phyloP scores from a whole-genome alignment of 345 rosid genomes.

The Dimocarpus longan region DNA sequence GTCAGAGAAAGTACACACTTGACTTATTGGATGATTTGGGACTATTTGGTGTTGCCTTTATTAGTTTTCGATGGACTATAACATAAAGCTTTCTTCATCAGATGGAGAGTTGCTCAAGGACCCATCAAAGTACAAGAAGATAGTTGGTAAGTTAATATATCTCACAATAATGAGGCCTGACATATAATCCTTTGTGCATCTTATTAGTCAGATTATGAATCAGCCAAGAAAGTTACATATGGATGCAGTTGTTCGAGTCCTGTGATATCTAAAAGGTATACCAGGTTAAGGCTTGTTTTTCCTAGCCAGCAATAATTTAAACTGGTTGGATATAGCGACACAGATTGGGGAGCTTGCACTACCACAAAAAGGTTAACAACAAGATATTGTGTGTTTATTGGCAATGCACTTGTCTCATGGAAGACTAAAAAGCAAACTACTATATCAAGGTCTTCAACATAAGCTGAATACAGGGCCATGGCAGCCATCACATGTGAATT shows the following conservation, averaged over 20 bases:
- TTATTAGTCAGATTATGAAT: background rate
- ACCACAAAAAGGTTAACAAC: background rate
- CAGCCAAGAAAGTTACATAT: background rate
- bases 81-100: background rate
- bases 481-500: background rate
- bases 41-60: background rate
- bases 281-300: background rate
- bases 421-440: conserved; percentile 1
- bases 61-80: background rate
- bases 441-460: background rate
- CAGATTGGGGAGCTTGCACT: conserved; percentile 6
- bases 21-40: background rate
- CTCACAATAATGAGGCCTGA: background rate
- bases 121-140: background rate
- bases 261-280: background rate
- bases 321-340: background rate
- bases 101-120: background rate
- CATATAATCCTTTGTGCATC: background rate
- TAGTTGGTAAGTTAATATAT: background rate
- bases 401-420: background rate
- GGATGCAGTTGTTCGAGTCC: background rate
- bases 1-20: background rate
- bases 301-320: background rate
- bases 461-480: background rate
- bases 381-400: background rate